Base-by-base conservation (phyloP, 768 basidiomycete genomes). In the Austroboletus eburneus region DNA sequence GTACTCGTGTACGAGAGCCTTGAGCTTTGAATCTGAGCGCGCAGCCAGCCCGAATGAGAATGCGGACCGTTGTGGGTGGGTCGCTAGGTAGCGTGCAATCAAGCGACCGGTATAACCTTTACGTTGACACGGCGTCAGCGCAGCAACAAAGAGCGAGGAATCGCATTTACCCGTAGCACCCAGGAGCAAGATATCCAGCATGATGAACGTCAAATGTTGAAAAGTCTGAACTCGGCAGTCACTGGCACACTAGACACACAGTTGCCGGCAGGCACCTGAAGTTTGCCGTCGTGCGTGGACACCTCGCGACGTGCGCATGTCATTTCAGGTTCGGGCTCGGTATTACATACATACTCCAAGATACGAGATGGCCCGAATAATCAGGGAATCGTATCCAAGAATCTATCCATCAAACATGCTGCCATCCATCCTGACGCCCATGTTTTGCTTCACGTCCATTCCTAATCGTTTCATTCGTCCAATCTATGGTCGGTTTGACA, bases 381-480 rank as follows among this genome's bases (percentile, higher is more conserved):
- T 9, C 17, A 21, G n/a, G 7, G 21, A 16, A 46, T n/a, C 10
- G 30, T 42, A 34, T 36, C 23, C 45, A 16, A 30, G 13, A 37
- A 29, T 36, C 54, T 55, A 65, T 30, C 54, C 79, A 21, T 83
- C 81, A 53, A 84, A 78, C 68, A 73, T 62, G 8, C 72, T 74
- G 16, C 81, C 82, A 54, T 92, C 90, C 90, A 92, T 92, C 42
- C 90, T 72, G 35, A 92, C 88, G 35, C 90, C 90, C 76, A 90
- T 81, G 55, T 74, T 90, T 61, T 84, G 79, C 57, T 86, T 88
- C 45, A 92, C 73, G 16, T 91, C 88, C 85, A 92, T 87, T 2
- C 90, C 90, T n/a, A 92, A 65, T 24, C 82, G 70, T 61, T 90
- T 90, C 86, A 89, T 88, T 64, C 85, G 87, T 16, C 84, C 81